Conservation (phyloP, 352 stramenopile genomes). For the Phytophthora aleatoria region DNA sequence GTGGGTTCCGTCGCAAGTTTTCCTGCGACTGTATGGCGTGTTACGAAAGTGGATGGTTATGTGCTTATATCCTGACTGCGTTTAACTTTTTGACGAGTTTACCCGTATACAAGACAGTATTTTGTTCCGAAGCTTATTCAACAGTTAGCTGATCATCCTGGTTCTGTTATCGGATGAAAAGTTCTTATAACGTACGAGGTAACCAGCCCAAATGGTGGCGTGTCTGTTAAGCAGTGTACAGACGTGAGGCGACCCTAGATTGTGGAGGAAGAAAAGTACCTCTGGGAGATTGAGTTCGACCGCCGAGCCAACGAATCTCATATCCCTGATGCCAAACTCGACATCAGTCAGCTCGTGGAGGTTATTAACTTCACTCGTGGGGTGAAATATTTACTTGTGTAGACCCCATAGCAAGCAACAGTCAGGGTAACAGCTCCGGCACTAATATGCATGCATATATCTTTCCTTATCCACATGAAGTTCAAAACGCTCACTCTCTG, state of each 20-base stretch:
- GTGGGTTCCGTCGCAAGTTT: too few species aligned
- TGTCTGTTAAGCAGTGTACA: background rate
- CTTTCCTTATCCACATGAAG: too few species aligned
- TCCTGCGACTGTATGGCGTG: too few species aligned
- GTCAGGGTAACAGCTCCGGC: too few species aligned
- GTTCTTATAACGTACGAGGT: background rate
- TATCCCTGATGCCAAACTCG: background rate
- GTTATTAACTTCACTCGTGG: slow-evolving; percentile 1
- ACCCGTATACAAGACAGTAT: background rate
- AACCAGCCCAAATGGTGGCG: background rate
- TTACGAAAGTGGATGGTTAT: too few species aligned
- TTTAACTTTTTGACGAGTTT: too few species aligned
- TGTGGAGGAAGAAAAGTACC: background rate
- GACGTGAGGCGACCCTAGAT: background rate
- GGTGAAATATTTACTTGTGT: background rate
- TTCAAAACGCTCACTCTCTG: too few species aligned
- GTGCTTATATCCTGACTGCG: too few species aligned
- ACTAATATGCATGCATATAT: too few species aligned
- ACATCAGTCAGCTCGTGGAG: background rate
- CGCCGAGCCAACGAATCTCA: background rate
- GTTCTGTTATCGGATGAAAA: background rate
- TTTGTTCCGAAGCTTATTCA: background rate
- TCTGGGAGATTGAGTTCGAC: background rate
- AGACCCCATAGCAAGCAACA: background rate
- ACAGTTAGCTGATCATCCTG: background rate